Percentiles rank a stretch among this genome's conserved stretches.
These are phyloP conservation scores for Termitomyces sp. DNA, from an alignment of 1,284 basidiomycete genomes.

Conservation along the genomic window DNA sequence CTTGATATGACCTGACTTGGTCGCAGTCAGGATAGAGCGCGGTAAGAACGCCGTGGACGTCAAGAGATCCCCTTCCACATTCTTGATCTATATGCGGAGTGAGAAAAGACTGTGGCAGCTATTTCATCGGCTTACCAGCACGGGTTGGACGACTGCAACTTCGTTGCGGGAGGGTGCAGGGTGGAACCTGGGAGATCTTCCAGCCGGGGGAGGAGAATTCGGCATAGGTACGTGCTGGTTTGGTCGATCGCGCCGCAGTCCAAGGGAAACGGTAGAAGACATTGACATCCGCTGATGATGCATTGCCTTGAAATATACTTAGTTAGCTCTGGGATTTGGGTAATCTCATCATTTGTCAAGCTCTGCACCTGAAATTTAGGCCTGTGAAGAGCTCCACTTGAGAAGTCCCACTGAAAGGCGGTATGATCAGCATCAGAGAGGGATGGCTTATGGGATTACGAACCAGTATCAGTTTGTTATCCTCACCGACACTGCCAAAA, in stretches of 20 bases:
- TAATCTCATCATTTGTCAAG: not conserved
- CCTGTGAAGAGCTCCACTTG: slow-evolving; percentile 69
- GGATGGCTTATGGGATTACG: slow-evolving; percentile 16
- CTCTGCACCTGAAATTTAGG: slow-evolving; percentile 53
- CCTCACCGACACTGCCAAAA: slow-evolving; percentile 91
- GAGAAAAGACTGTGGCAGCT: not conserved
- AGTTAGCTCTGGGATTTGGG: not conserved
- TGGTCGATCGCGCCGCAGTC: slow-evolving; percentile 55
- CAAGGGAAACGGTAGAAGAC: slow-evolving; percentile 69
- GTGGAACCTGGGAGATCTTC: slow-evolving; percentile 60
- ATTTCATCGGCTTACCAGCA: slow-evolving; percentile 58
- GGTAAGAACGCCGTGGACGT: slow-evolving; percentile 69
- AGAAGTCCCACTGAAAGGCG: slow-evolving; percentile 80
- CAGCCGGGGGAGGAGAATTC: slow-evolving; percentile 29
- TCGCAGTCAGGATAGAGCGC: slow-evolving; percentile 71
- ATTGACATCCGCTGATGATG: slow-evolving; percentile 71
- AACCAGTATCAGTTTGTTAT: slow-evolving; percentile 87
- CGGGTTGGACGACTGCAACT: slow-evolving; percentile 87
- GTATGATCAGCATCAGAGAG: slow-evolving; percentile 3
- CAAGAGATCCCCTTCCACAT: slow-evolving; percentile 72
- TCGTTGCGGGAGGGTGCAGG: slow-evolving; percentile 86
- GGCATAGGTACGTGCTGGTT: slow-evolving; percentile 47
- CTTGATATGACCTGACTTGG: slow-evolving; percentile 68
- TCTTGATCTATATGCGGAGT: slow-evolving; percentile 54
- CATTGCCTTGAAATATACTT: slow-evolving; percentile 25